A percentile compares a stretch with the other conserved stretches of the same genome.
phyloP scores from a whole-genome alignment of 805 yeast species.

The Yarrowia hollandica region DNA sequence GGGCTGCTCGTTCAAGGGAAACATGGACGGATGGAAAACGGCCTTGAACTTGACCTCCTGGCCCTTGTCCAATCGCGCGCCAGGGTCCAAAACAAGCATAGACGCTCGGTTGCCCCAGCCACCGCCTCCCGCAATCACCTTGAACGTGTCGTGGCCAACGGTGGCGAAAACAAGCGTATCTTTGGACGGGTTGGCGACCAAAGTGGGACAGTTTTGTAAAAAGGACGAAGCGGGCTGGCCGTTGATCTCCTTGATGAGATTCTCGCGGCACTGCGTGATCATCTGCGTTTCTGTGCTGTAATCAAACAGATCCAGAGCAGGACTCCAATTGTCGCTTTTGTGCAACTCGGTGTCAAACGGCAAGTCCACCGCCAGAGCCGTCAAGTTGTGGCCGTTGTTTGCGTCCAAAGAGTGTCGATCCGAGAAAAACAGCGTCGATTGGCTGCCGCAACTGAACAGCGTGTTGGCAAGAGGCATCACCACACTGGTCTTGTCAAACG shows the following conservation, averaged over 20 bases:
- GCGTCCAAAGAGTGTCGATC: neutral
- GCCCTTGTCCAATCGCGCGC: slow-evolving; percentile 50
- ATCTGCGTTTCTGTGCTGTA: slow-evolving; percentile 39
- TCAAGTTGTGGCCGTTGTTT: slow-evolving; percentile 1
- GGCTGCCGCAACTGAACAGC: slow-evolving; percentile 38
- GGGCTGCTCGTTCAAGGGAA: slow-evolving; percentile 1
- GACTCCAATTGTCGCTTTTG: neutral
- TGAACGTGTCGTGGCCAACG: slow-evolving; percentile 38
- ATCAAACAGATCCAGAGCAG: slow-evolving; percentile 30
- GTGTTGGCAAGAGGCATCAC: slow-evolving; percentile 42
- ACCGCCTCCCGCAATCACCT: slow-evolving; percentile 73
- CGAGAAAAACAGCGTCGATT: slow-evolving; percentile 31
- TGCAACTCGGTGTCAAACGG: slow-evolving; percentile 1
- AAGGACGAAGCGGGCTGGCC: slow-evolving; percentile 56
- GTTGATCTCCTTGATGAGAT: slow-evolving; percentile 59
- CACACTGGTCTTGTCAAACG: slow-evolving; percentile 32
- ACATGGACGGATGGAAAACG: slow-evolving; percentile 1
- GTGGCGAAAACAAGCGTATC: slow-evolving; percentile 32
- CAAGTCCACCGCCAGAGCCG: slow-evolving; percentile 2
- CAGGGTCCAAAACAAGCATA: slow-evolving; percentile 64
- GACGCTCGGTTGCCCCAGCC: slow-evolving; percentile 73
- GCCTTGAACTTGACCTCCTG: slow-evolving; percentile 47
- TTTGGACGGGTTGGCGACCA: slow-evolving; percentile 29
- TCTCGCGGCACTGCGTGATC: slow-evolving; percentile 55
- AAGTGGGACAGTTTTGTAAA: slow-evolving; percentile 44